Percentiles rank a stretch among this genome's conserved stretches.
These are phyloP conservation scores for Cutaneotrichosporon spelunceum DNA, from an alignment of 1,284 basidiomycete genomes.

Conservation along the genomic window DNA sequence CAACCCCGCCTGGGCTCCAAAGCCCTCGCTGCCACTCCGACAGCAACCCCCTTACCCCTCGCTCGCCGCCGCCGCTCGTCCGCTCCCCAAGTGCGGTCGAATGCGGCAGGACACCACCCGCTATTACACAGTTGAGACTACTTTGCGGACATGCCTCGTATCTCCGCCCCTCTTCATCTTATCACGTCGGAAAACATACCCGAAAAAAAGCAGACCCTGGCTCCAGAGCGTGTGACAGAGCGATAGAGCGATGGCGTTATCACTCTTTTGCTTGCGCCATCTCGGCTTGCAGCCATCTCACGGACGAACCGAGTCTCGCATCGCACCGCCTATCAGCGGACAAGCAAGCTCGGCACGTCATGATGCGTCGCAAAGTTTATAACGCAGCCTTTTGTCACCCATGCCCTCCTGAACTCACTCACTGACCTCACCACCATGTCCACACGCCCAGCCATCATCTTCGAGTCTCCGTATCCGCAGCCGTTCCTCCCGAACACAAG, in stretches of 20 bases:
- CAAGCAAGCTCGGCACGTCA: not conserved
- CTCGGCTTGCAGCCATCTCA: not conserved
- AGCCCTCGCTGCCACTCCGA: too few relatives aligned
- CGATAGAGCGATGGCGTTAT: not conserved
- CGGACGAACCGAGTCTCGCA: not conserved
- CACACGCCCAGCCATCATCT: conserved; percentile 14
- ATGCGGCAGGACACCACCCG: too few relatives aligned
- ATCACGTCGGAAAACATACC: too few relatives aligned
- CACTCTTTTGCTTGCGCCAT: conserved; percentile 1
- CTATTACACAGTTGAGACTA: too few relatives aligned
- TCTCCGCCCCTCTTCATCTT: too few relatives aligned
- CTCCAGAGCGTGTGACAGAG: too few relatives aligned
- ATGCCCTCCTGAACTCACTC: not conserved
- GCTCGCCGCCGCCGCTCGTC: too few relatives aligned
- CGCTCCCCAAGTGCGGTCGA: too few relatives aligned
- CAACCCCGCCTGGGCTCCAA: too few relatives aligned
- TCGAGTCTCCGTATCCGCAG: conserved; percentile 15
- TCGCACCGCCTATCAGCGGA: not conserved
- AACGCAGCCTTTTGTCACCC: not conserved
- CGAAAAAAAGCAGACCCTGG: too few relatives aligned
- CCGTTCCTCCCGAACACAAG: conserved; percentile 15
- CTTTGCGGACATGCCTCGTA: too few relatives aligned
- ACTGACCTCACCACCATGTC: not conserved
- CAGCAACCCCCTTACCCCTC: too few relatives aligned
- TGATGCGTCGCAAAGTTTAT: not conserved